phyloP scores from a whole-genome alignment of 208 protist genomes.

The Angomonas desouzai region DNA sequence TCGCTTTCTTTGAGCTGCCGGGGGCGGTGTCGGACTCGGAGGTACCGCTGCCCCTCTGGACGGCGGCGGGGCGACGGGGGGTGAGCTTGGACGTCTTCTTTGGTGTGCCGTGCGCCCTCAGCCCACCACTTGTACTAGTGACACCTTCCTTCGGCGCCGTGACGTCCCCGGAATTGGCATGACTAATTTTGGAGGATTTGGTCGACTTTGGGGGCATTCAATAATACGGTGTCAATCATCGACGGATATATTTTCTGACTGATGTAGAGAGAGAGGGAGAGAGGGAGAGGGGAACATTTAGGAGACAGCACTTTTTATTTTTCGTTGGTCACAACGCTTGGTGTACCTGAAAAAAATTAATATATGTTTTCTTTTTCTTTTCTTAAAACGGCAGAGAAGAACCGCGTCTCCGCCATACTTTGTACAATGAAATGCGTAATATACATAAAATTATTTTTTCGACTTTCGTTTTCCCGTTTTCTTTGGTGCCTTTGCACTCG shows the following conservation, averaged over 20 bases:
- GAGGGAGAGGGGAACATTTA: too few species aligned
- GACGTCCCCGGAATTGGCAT: not conserved
- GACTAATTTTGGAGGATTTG: not conserved
- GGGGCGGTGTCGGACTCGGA: not conserved
- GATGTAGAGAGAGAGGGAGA: too few species aligned
- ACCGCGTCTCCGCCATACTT: too few species aligned
- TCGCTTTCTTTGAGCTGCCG: not conserved
- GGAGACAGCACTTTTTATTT: too few species aligned
- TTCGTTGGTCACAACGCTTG: too few species aligned
- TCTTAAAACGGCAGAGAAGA: too few species aligned
- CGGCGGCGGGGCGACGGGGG: not conserved
- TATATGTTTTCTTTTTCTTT: too few species aligned
- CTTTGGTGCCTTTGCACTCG: not conserved
- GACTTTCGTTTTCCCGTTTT: not conserved
- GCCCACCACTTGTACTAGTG: too few species aligned
- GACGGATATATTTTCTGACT: too few species aligned
- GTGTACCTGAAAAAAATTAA: too few species aligned
- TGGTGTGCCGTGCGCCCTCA: not conserved
- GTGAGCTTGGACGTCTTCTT: not conserved
- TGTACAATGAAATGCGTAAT: not conserved
- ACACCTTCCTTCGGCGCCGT: not conserved
- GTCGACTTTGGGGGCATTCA: slow-evolving; percentile 7
- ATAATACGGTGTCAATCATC: not conserved
- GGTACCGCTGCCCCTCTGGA: not conserved
- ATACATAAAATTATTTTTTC: not conserved